Percentiles rank a stretch among this genome's conserved stretches.
phyloP scores from a whole-genome alignment of 1,139 yeast genomes.

The Torulaspora pretoriensis region DNA sequence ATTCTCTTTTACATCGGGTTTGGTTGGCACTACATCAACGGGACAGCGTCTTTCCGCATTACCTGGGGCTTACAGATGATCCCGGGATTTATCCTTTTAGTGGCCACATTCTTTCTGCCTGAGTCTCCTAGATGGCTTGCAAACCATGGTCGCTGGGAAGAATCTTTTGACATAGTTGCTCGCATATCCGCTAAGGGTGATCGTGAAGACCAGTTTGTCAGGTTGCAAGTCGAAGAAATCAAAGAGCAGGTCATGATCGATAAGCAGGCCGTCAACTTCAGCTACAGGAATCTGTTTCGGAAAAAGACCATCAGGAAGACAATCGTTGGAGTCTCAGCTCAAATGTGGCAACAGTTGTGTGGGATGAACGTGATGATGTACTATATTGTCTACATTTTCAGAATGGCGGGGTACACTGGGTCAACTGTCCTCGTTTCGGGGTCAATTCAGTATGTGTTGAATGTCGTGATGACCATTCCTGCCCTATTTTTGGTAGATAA shows the following conservation, averaged over 20 bases:
- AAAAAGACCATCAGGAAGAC: conserved; percentile 50
- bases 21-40: conserved; percentile 46
- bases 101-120: conserved; percentile 48
- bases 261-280: conserved; percentile 39
- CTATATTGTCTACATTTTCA: conserved; percentile 54
- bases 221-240: conserved; percentile 56
- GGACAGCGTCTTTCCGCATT: conserved; percentile 45
- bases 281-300: conserved; percentile 46
- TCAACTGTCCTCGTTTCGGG: conserved; percentile 37
- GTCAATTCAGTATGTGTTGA: conserved; percentile 47
- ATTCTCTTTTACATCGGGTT: conserved; percentile 56
- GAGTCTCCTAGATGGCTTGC: conserved; percentile 68
- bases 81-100: conserved; percentile 47
- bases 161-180: conserved; percentile 51
- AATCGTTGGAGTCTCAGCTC: conserved; percentile 53
- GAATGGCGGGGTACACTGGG: conserved; percentile 53
- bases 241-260: conserved; percentile 50
- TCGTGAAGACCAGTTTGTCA: conserved; percentile 49
- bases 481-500: conserved; percentile 46
- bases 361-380: conserved; percentile 68
- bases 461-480: conserved; percentile 46
- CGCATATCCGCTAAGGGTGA: conserved; percentile 54
- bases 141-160: conserved; percentile 61
- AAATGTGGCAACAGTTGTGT: conserved; percentile 68
- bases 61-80: conserved; percentile 55